A percentile compares a stretch with the other conserved stretches of the same genome.
phyloP scores from a whole-genome alignment of 2,329 filamentous ascomycete species.

The Ceratocystis alfenasii region DNA sequence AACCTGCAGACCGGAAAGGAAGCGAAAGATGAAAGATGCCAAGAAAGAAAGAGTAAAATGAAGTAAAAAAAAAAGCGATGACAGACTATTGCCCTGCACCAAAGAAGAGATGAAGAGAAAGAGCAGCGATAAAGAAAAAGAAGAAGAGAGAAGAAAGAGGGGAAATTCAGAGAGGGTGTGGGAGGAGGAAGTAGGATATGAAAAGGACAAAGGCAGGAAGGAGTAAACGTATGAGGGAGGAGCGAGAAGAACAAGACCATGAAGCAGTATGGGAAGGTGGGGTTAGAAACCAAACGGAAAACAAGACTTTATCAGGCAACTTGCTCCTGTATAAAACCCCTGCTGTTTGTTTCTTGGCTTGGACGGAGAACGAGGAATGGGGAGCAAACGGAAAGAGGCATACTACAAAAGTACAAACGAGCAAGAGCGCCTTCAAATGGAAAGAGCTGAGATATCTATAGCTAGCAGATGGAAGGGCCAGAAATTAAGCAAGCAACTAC shows the following conservation, averaged over 20 bases:
- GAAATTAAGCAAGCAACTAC: not conserved
- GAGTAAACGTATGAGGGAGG: not conserved
- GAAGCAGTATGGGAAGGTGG: not conserved
- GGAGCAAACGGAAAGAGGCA: not conserved
- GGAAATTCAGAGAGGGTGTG: constrained; percentile 14
- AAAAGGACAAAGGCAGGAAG: not conserved
- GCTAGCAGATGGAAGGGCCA: too few species aligned
- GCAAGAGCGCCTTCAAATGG: too few species aligned
- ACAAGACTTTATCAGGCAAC: not conserved
- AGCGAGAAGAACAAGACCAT: not conserved
- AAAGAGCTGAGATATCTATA: too few species aligned
- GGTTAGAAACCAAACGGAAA: not conserved
- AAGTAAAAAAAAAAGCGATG: constrained; percentile 23
- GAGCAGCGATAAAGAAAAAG: constrained; percentile 10
- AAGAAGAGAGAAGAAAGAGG: constrained; percentile 17
- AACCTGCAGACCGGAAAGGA: constrained; percentile 14
- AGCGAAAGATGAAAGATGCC: constrained; percentile 6
- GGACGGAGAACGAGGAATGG: not conserved
- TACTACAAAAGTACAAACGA: not conserved
- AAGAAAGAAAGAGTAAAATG: constrained; percentile 11
- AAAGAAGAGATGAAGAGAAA: constrained; percentile 18
- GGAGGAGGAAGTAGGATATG: not conserved
- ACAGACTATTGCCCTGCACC: too few species aligned
- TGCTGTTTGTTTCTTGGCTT: not conserved
- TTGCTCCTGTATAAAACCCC: not conserved